Evolutionary conservation across 768 basidiomycete genomes (phyloP), one percentile per base, ranked within the genome.

Genomic region (Collybia sordida): DNA sequence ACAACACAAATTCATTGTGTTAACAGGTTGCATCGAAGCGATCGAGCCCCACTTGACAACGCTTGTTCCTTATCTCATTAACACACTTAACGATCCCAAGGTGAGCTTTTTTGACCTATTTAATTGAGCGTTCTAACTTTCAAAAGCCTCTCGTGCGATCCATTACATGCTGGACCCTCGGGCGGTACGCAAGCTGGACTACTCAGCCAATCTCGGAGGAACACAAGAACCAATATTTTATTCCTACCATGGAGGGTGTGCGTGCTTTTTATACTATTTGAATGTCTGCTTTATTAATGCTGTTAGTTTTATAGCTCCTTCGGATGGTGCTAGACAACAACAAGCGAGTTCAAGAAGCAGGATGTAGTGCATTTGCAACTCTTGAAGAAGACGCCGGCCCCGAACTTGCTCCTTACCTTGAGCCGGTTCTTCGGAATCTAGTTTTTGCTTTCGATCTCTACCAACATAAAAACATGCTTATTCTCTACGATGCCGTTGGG

Each of bases 151-250:
- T 98, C 35, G 92, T 99, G 7, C 87, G 97, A 50, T 98, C 97
- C 2, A 99, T 99, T 61, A 93, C 95, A 14, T 99, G 97, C 67
- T 99, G 97, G 97, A 98, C 96, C 0, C 78, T 99, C n/a, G 96
- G 97, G 14, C 87, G 97, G 44, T 99, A 99, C 69, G 93, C 96
- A 25, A 93, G 90, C 62, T 99, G 97, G 97, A 93, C 90, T 59
- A 92, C 90, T n/a, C 85, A 88, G 63, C 80, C 83, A 22, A 75
- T 80, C 52, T 87, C 88, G 3, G 88, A 91, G 49, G 93, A 94
- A 45, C 94, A 96, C 74, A 91, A 90, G 69, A 86, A 79, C 47
- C 78, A 77, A 48, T 98, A 88, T 72, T 99, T 99, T 65, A 86
- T 98, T 24, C 97, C 97, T 0, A 96, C 94, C 12, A 91, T 99